phyloP scores from a whole-genome alignment of 2,329 filamentous ascomycete genomes.

The Neofusicoccum kwambonambiense region DNA sequence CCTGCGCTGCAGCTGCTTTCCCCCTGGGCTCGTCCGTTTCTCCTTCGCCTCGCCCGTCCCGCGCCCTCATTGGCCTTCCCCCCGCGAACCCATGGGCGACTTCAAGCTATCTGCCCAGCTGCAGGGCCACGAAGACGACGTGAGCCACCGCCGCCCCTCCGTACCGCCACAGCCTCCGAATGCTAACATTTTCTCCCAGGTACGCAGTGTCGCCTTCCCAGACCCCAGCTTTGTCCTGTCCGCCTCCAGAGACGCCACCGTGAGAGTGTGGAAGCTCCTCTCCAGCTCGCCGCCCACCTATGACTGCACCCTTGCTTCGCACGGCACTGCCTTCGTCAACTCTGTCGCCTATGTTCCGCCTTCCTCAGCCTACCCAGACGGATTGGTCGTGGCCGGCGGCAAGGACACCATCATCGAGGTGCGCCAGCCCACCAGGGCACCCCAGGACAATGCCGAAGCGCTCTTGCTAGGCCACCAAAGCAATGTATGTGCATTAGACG shows the following conservation, averaged over 20 bases:
- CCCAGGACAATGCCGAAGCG: constrained; percentile 77
- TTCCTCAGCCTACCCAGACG: constrained; percentile 67
- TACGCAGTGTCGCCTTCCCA: constrained; percentile 81
- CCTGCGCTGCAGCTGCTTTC: constrained; percentile 14
- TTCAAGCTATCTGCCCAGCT: constrained; percentile 94
- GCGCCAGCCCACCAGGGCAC: constrained; percentile 64
- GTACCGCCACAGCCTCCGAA: background rate
- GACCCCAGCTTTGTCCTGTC: constrained; percentile 71
- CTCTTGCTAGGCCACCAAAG: constrained; percentile 81
- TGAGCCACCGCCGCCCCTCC: constrained; percentile 47
- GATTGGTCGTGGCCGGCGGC: constrained; percentile 82
- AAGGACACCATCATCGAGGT: constrained; percentile 93
- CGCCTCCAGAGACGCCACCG: constrained; percentile 86
- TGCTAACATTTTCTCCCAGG: constrained; percentile 54
- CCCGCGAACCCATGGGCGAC: constrained; percentile 61
- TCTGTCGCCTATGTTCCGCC: constrained; percentile 74
- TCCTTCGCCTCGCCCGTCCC: constrained; percentile 20
- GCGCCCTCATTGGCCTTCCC: constrained; percentile 18
- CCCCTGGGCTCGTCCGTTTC: background rate
- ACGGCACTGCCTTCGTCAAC: constrained; percentile 86
- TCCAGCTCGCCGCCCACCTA: constrained; percentile 67
- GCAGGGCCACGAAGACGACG: constrained; percentile 88
- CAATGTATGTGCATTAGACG: constrained; percentile 86
- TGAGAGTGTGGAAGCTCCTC: constrained; percentile 77
- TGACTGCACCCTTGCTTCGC: constrained; percentile 73